Evolutionary conservation across 2,329 filamentous ascomycete species (phyloP).

Genomic region (Epichloe sylvatica): DNA sequence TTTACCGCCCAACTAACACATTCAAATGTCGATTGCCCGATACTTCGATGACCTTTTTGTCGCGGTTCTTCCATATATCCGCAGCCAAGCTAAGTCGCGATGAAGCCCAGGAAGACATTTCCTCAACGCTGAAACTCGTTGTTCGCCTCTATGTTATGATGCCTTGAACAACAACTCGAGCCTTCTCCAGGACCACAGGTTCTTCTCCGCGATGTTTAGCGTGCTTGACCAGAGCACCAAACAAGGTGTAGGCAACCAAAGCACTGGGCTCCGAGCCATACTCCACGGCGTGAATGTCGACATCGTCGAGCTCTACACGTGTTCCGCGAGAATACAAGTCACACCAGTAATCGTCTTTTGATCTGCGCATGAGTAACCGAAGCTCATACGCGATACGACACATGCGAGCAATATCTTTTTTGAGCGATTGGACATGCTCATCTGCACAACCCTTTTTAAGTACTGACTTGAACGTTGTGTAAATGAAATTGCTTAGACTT

Average conservation of each 20-base stretch:
- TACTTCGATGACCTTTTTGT: too few relatives aligned
- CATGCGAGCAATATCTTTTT: not conserved
- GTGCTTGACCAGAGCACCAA: not conserved
- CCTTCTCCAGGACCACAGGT: not conserved
- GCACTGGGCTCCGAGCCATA: not conserved
- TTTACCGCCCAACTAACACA: too few relatives aligned
- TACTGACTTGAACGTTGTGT: not conserved
- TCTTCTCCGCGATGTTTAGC: not conserved
- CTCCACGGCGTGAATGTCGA: not conserved
- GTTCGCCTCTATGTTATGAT: too few relatives aligned
- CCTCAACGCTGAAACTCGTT: too few relatives aligned
- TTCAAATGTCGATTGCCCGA: too few relatives aligned
- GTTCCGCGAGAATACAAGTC: not conserved
- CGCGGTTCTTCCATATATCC: too few relatives aligned
- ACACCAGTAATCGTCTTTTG: not conserved
- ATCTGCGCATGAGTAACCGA: not conserved
- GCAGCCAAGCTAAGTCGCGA: not conserved
- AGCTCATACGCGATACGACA: not conserved
- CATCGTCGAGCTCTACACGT: not conserved
- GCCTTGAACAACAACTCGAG: not conserved
- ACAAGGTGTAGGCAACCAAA: not conserved
- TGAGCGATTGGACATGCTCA: not conserved
- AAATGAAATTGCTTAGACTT: not conserved
- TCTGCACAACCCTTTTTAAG: not conserved
- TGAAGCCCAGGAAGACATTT: not conserved